Evolutionary conservation across 352 stramenopile species (phyloP), one percentile per base, ranked within the genome.

Genomic region (Peronospora belbahrii): DNA sequence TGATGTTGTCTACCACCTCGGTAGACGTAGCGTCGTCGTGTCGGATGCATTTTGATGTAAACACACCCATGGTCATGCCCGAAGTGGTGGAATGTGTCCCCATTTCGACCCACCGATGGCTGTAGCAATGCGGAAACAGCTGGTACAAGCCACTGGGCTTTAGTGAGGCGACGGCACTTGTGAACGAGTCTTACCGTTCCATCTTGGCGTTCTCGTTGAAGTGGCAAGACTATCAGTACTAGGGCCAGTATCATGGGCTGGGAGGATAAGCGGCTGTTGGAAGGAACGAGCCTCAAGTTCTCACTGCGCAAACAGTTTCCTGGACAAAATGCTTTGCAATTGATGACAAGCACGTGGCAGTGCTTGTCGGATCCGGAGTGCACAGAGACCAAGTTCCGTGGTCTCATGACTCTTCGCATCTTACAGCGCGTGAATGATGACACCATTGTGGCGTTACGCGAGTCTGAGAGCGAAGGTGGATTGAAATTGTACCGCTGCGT

Each of bases 391-490:
- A 85, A 81, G 37, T 88, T 88, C 45, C 63, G 62, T 6, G 76
- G 76, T 1, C 55, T 88, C 13, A 69, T 85, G 59, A 75, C 60
- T 42, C 65, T 82, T 0, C 45, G 60, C 2, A 69, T 88, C 24
- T 46, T 88, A n/a, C 76, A 88, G 59, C 66, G 67, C 13, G 65
- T 88, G 47, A 78, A 79, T 24, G 76, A 84, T 20, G 76, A 88
- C 49, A 83, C 67, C n/a, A 61, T 88, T 23, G 63, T 88, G 25
- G 73, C 73, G 18, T 33, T 88, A 37, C 70, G 76, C 6, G 74
- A 85, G 50, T 68, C 61, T 2, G 15, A 52, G 20, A 80, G 65
- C 27, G 52, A 61, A 2, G 71, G 79, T 24, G 55, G 49, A 28
- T 35, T 52, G 23, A 80, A 65, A 32, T 40, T 83, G 13, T 88